A percentile compares a stretch with the other conserved stretches of the same genome.
These are phyloP conservation scores for Akanthomyces muscarius DNA, from an alignment of 2,329 filamentous ascomycete species.

Conservation along the genomic window DNA sequence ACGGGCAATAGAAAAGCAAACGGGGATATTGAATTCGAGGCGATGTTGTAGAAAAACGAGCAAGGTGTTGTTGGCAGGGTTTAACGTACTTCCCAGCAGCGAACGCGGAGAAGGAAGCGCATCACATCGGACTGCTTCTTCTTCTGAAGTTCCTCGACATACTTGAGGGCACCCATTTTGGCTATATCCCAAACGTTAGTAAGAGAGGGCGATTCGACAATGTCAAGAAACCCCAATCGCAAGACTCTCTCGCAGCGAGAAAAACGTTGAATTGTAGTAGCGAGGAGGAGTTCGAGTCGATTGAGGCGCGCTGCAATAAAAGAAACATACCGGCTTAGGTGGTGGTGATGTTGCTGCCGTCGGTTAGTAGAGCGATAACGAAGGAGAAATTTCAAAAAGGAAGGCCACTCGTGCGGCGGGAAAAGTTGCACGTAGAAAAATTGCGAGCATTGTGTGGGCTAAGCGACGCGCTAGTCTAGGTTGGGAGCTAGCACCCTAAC, in stretches of 20 bases:
- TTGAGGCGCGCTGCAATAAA: not conserved
- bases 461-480: slow-evolving; percentile 32
- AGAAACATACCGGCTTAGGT: slow-evolving; percentile 36
- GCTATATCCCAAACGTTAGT: slow-evolving; percentile 35
- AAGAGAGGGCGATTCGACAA: slow-evolving; percentile 16
- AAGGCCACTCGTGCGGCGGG: slow-evolving; percentile 25
- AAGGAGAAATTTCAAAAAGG: slow-evolving; percentile 29
- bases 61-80: slow-evolving; percentile 26
- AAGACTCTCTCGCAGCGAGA: not conserved
- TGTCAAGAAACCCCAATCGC: slow-evolving; percentile 6
- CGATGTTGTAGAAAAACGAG: slow-evolving; percentile 21
- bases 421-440: slow-evolving; percentile 31
- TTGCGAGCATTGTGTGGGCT: slow-evolving; percentile 36
- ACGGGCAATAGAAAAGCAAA: not conserved
- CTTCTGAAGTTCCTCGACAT: slow-evolving; percentile 99
- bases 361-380: slow-evolving; percentile 33
- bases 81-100: slow-evolving; percentile 98
- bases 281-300: slow-evolving; percentile 1
- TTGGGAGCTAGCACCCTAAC: slow-evolving; percentile 25
- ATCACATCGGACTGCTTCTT: slow-evolving; percentile 99
- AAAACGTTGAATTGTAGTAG: slow-evolving; percentile 6
- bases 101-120: slow-evolving; percentile 98
- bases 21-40: slow-evolving; percentile 11
- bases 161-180: slow-evolving; percentile 99
- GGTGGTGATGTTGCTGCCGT: slow-evolving; percentile 33